Evolutionary conservation across 176 grass and related monocot genomes (phyloP), one percentile per base, ranked within the genome.

Genomic region (Aechmea fasciata): DNA sequence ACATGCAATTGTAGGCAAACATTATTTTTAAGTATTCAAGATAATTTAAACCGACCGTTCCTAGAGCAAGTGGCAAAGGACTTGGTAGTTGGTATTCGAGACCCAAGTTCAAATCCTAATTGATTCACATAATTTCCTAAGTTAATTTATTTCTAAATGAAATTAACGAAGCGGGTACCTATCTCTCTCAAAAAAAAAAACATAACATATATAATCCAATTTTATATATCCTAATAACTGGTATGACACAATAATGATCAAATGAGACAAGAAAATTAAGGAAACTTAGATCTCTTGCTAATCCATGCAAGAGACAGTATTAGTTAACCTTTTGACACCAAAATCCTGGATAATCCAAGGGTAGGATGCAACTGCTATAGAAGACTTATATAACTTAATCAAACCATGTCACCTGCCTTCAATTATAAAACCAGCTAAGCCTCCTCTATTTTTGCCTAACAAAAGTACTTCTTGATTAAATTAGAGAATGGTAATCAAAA

Each of bases 271-370:
- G 70, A 47, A 11, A 81, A n/a, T n/a, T n/a, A n/a, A 59, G 68
- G 15, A 63, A 68, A 47, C 70, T 74, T 52, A 62, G 9, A n/a
- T 73, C 23, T 73, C 28, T 73, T 76, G 73, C 77, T 76, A 74
- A 85, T 72, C 47, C 76, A 71, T 22, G 76, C 68, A 83, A 81
- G 48, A 77, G 89, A 88, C 84, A 80, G 75, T 63, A 80, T 86
- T 89, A 86, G 88, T 91, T 90, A 77, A 15, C 15, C 15, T 11
- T 20, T 57, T 72, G 25, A n/a, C 52, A 25, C 48, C 0, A 12
- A 26, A 49, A 59, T 3, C 17, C 66, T 59, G 25, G 33, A 62
- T 33, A 11, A 18, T 24, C 33, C 29, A 64, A 67, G 70, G 75
- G 69, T 51, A 84, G 49, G 77, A 76, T 68, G 64, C 80, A 85